Evolutionary conservation across 306 rosid species (phyloP).

Genomic region (Gastrolobium bilobum): DNA sequence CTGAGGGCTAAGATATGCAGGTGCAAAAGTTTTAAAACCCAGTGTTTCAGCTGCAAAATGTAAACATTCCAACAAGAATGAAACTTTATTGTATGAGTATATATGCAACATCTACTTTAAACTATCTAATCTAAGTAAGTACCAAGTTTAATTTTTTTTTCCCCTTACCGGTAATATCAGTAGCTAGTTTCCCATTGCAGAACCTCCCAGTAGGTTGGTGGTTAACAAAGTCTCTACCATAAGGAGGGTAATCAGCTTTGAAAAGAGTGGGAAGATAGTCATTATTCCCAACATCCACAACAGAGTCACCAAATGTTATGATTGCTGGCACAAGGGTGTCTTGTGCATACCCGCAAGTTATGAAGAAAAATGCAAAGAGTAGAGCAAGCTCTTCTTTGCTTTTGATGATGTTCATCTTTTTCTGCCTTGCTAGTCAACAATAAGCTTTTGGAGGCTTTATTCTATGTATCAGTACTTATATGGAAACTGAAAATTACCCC

Average conservation of each 20-base stretch:
- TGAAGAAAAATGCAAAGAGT: slow-evolving; percentile 54
- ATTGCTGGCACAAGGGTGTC: slow-evolving; percentile 89
- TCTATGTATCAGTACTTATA: slow-evolving; percentile 47
- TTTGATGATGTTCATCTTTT: slow-evolving; percentile 52
- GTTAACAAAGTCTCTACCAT: slow-evolving; percentile 88
- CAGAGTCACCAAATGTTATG: slow-evolving; percentile 92
- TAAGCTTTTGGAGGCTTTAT: slow-evolving; percentile 38
- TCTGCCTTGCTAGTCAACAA: not conserved
- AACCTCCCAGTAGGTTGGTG: slow-evolving; percentile 96
- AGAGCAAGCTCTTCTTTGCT: slow-evolving; percentile 54
- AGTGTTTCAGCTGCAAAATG: slow-evolving; percentile 74
- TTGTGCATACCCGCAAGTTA: slow-evolving; percentile 64
- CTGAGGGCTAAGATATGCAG: slow-evolving; percentile 93
- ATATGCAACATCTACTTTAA: not conserved
- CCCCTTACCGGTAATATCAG: slow-evolving; percentile 84
- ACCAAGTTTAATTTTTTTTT: not conserved
- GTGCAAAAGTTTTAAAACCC: slow-evolving; percentile 80
- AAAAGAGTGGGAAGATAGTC: slow-evolving; percentile 78
- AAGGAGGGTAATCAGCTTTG: slow-evolving; percentile 95
- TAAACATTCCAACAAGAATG: slow-evolving; percentile 35
- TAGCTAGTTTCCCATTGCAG: slow-evolving; percentile 93
- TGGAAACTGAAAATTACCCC: slow-evolving; percentile 49
- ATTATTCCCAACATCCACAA: slow-evolving; percentile 92
- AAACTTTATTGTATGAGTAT: slow-evolving; percentile 39
- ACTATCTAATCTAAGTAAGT: not conserved